Conservation (phyloP, 108 stramenopile species). For the Discostella stelligeroides region DNA sequence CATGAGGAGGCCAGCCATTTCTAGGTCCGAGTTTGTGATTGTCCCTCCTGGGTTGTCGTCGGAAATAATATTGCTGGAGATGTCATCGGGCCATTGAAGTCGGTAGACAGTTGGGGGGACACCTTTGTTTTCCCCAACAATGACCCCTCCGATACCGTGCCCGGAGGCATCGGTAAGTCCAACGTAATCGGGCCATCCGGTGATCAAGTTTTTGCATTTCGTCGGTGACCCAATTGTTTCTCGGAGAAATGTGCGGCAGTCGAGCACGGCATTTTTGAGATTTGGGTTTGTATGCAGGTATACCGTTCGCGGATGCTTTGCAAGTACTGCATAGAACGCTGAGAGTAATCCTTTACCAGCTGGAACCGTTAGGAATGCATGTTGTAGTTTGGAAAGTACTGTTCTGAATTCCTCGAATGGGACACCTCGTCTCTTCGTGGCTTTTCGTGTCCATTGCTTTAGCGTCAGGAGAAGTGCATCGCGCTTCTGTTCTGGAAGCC, state of each 20-base stretch:
- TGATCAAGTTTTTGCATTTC: conserved; percentile 6
- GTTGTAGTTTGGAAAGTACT: neutral
- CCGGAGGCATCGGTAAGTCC: conserved; percentile 22
- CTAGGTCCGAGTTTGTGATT: conserved; percentile 46
- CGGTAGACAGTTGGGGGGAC: neutral
- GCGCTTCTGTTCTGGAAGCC: conserved; percentile 6
- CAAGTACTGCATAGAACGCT: neutral
- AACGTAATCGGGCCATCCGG: conserved; percentile 9
- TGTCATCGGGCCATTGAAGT: conserved; percentile 16
- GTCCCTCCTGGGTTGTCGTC: conserved; percentile 21
- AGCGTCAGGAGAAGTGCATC: neutral
- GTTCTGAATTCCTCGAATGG: conserved; percentile 13
- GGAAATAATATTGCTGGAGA: conserved; percentile 24
- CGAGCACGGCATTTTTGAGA: neutral
- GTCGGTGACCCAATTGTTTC: neutral
- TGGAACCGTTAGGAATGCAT: conserved; percentile 12
- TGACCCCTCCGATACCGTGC: conserved; percentile 29
- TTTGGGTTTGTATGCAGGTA: conserved; percentile 5
- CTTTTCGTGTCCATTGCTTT: neutral
- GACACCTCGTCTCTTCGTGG: neutral
- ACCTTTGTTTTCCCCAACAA: neutral
- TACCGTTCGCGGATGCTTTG: neutral
- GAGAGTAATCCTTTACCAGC: conserved; percentile 3
- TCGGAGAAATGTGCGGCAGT: neutral
- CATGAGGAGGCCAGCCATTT: conserved; percentile 27